phyloP scores from a whole-genome alignment of 805 yeast genomes.

The Cyberlindnera bimundalis region DNA sequence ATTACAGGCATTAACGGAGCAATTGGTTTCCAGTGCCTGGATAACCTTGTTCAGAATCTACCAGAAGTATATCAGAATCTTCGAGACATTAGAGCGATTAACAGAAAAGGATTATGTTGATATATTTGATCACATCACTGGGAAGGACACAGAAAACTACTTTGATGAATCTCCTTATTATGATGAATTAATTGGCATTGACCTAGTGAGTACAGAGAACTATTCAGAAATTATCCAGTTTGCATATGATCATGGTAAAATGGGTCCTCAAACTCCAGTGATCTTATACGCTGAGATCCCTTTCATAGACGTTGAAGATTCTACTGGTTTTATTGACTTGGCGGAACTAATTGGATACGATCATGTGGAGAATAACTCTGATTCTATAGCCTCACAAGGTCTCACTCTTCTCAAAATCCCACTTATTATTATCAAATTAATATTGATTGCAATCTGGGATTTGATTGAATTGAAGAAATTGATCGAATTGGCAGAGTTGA shows the following conservation, averaged over 20 bases:
- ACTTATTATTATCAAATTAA: conserved; percentile 15
- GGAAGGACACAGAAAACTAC: conserved; percentile 5
- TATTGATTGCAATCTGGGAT: conserved; percentile 18
- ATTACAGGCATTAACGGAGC: conserved; percentile 12
- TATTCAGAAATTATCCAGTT: background rate
- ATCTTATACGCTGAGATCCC: conserved; percentile 9
- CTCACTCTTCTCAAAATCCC: conserved; percentile 17
- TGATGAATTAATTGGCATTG: conserved; percentile 2
- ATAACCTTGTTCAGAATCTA: conserved; percentile 6
- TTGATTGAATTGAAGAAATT: conserved; percentile 20
- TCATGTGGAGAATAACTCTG: no score
- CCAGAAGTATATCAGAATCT: conserved; percentile 11
- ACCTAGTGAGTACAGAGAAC: conserved; percentile 1
- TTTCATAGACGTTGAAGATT: conserved; percentile 6
- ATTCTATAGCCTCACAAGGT: conserved; percentile 10
- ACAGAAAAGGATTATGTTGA: conserved; percentile 20
- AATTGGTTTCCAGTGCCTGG: conserved; percentile 11
- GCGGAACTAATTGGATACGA: no score
- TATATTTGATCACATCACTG: conserved; percentile 16
- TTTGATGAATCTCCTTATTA: conserved; percentile 1
- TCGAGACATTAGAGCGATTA: conserved; percentile 17
- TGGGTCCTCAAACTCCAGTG: background rate
- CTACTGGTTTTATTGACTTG: no score
- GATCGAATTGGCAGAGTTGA: conserved; percentile 17
- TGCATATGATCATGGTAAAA: background rate